Base-by-base conservation (phyloP, 371 early-diverging fungal genomes). In the Mucor piriformis region DNA sequence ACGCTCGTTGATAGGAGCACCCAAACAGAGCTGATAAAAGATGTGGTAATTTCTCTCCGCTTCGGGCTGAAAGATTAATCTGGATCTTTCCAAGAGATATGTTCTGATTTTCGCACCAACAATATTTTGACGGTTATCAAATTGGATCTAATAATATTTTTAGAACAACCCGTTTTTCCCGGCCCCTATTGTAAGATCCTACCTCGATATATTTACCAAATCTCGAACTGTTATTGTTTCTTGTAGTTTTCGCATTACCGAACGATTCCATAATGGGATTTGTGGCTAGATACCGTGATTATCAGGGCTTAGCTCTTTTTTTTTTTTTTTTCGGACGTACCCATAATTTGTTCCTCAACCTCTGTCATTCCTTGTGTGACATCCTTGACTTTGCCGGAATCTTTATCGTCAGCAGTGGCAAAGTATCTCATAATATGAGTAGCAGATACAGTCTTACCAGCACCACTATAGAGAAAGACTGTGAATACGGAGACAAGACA, bases 251-350 rank as follows among this genome's bases (percentile, higher is more conserved):
- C 49, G 99, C 97, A 84, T 99, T 99, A 73, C 99, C 99, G 79
- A 99, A 99, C 21, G 98, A 92, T 85, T 99, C 99, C 82, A 99
- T 90, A 66, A 99, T 94, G 15, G 99, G 98, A 76, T 99, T 99
- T 56, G 99, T 96, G 99, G 51, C 99, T 99, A 77, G 99, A 99
- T 38, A 12, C n/a, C 10, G 21, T 4, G 32, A 44, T 42, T 18
- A 24, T 38, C 27, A 35, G 37, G 52, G 44, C 50, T 59, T 34
- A 50, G 56, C n/a, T 49, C 24, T 27, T 24, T 18, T 55, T 23
- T 53, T 16, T 38, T 18, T n/a, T 32, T 29, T 24, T 35, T 13
- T 16, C 0, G 20, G 13, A 18, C 52, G 53, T 76, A 83, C 84
- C 84, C 64, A 92, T 66, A 64, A 93, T 90, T 76, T 90, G 90